These are phyloP conservation scores for Melastoma malabathricum DNA, from an alignment of 345 rosid genomes.

Conservation along the genomic window DNA sequence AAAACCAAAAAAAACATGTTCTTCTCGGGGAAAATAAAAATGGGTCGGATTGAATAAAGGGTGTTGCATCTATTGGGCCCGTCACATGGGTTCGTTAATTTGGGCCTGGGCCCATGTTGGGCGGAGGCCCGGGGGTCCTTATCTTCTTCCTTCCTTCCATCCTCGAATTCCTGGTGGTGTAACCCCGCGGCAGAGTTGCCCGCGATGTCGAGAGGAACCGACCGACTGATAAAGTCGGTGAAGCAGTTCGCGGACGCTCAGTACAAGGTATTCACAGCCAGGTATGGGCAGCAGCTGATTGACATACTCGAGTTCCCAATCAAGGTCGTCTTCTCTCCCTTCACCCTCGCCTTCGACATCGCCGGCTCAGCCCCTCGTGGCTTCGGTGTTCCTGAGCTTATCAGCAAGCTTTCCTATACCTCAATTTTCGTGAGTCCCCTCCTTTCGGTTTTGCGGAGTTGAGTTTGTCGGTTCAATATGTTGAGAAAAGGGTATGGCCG, in stretches of 20 bases:
- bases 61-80: no score
- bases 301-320: conserved; percentile 67
- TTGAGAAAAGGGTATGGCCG: no score
- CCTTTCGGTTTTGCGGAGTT: no score
- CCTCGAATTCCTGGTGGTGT: neutral
- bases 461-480: no score
- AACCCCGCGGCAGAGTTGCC: neutral
- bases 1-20: no score
- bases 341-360: conserved; percentile 76
- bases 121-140: no score
- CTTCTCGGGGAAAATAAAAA: no score
- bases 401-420: conserved; percentile 55
- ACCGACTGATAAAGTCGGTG: conserved; percentile 33
- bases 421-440: conserved; percentile 53
- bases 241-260: conserved; percentile 49
- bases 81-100: no score
- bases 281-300: conserved; percentile 52
- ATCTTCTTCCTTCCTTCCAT: conserved; percentile 3
- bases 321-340: conserved; percentile 63
- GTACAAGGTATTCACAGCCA: conserved; percentile 38
- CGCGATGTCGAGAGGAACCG: conserved; percentile 56
- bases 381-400: conserved; percentile 71
- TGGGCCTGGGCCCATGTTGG: no score
- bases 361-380: conserved; percentile 95
- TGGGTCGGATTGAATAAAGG: no score